Evolutionary conservation across 2,329 filamentous ascomycete species (phyloP).

Genomic region (Aureobasidium sp.): DNA sequence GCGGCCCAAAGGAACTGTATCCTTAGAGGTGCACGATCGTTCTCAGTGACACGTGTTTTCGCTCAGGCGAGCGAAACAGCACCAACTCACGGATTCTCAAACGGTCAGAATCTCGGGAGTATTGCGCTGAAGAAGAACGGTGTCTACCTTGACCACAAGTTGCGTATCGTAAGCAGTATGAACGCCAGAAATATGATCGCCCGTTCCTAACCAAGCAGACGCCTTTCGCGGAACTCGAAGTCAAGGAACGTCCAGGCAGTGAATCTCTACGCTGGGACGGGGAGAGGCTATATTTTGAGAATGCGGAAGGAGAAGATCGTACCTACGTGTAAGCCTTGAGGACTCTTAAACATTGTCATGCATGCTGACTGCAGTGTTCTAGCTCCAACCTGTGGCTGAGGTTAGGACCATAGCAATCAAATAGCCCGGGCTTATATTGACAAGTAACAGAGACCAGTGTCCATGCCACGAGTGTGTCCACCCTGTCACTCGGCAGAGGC

Average conservation of each 20-base stretch:
- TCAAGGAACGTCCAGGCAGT: not conserved
- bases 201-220: not conserved
- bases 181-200: too few relatives aligned
- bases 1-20: not conserved
- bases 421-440: not conserved
- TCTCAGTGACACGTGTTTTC: not conserved
- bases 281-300: conserved; percentile 3
- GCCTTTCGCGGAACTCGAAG: not conserved
- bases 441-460: conserved; percentile 14
- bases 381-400: conserved; percentile 12
- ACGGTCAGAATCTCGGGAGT: not conserved
- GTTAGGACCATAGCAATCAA: not conserved
- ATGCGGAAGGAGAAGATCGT: not conserved
- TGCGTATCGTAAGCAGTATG: not conserved
- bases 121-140: not conserved
- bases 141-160: not conserved
- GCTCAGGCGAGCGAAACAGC: not conserved
- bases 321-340: not conserved
- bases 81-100: not conserved
- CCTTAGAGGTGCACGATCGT: not conserved
- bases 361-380: not conserved
- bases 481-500: conserved; percentile 15
- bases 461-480: conserved; percentile 15
- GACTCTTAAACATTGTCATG: not conserved
- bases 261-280: conserved; percentile 12